Base-by-base conservation (phyloP, 202 grass and related monocot species). In the Setaria viridis region DNA sequence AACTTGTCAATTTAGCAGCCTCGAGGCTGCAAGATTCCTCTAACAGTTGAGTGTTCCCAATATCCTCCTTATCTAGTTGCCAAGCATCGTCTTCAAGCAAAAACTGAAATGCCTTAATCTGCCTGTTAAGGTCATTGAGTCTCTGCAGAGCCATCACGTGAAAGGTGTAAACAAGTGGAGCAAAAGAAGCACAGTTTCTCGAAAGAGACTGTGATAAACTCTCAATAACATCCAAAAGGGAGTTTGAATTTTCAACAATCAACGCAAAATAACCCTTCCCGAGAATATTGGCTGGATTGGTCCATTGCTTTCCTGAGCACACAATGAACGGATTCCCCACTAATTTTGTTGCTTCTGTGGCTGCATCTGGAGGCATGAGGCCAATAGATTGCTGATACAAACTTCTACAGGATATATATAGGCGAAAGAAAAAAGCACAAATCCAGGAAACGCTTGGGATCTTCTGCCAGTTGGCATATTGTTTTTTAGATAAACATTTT, bases 181-280 rank as follows among this genome's bases (percentile, higher is more conserved):
- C 70, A 89, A 85, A 84, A 49, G 85, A 78, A 84, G 72, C 15
- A 49, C 59, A 51, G 16, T 81, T 88, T 87, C 75, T 90, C 64
- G 88, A 53, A 85, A 96, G 48, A 79, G 47, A 77, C 63, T 93
- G 79, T 50, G 82, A 90, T 63, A 94, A 86, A 77, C 8, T 54
- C 56, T 93, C 79, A 35, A 90, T 91, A 67, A 91, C 74, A 91
- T 96, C 85, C 46, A 87, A 54, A 74, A 99, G 64, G 14, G 93
- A 88, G 71, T 70, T 73, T 55, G 96, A 90, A 83, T 80, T 85
- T 80, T 87, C 82, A 67, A 66, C 71, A 67, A 96, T 92, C 93
- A 92, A 99, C 30, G 92, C 91, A 91, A 99, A 99, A 84, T 99
- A 99, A 37, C 93, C 90, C 76, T 86, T 66, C 54, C 83, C 79